These are phyloP conservation scores for Cystoderma amianthinum DNA, from an alignment of 768 basidiomycete genomes.

Conservation along the genomic window DNA sequence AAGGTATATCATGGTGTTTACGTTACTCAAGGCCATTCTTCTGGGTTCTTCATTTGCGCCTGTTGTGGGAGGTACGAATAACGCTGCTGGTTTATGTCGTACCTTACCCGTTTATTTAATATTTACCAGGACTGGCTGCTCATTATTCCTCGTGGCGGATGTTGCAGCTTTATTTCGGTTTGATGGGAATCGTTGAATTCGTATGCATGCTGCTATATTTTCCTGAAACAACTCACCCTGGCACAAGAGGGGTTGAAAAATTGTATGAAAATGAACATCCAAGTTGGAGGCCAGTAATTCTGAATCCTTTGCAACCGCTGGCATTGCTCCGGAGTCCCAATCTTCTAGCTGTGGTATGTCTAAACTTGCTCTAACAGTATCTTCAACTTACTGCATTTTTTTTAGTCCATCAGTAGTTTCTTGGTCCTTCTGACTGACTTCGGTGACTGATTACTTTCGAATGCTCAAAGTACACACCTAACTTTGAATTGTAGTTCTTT, in stretches of 20 bases:
- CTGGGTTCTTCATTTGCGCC: constrained; percentile 61
- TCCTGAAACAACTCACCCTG: constrained; percentile 68
- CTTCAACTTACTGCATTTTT: not conserved
- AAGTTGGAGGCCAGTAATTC: constrained; percentile 26
- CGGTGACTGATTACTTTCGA: constrained; percentile 24
- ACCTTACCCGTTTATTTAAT: not conserved
- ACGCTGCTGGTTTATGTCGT: too few relatives aligned
- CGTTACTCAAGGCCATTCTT: constrained; percentile 33
- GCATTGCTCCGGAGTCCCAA: constrained; percentile 53
- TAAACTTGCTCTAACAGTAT: not conserved
- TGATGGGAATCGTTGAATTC: constrained; percentile 30
- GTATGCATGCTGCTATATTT: constrained; percentile 34
- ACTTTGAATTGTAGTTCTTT: constrained; percentile 28
- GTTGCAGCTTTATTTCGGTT: constrained; percentile 42
- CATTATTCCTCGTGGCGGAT: constrained; percentile 63
- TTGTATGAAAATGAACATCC: constrained; percentile 11
- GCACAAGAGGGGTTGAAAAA: constrained; percentile 47
- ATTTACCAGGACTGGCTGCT: constrained; percentile 33
- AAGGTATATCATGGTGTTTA: not conserved
- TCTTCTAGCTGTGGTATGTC: constrained; percentile 44
- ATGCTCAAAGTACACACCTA: too few relatives aligned
- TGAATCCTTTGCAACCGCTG: constrained; percentile 56
- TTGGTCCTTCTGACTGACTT: constrained; percentile 28
- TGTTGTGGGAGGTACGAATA: constrained; percentile 38
- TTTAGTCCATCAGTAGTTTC: constrained; percentile 22